Conservation (phyloP, 208 protist genomes). For the Leishmania braziliensis region DNA sequence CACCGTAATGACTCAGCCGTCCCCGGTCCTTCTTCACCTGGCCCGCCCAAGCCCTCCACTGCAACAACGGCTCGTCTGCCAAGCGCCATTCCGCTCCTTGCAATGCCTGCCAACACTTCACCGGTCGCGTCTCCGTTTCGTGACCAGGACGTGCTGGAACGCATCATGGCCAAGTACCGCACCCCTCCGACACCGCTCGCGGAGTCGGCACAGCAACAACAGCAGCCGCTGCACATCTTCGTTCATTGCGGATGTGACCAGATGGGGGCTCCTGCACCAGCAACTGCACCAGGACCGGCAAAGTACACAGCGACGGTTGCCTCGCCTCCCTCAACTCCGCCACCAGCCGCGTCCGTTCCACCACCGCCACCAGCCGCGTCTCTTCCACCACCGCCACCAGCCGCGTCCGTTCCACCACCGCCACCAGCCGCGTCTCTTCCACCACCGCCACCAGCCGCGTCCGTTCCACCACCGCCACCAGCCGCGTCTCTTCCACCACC, state of each 20-base stretch:
- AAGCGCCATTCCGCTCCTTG: conserved; percentile 18
- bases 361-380: neutral
- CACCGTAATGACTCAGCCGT: neutral
- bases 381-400: neutral
- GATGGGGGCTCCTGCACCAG: neutral
- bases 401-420: neutral
- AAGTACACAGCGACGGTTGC: neutral
- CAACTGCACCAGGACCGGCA: neutral
- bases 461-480: neutral
- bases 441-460: neutral
- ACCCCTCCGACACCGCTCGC: conserved; percentile 7
- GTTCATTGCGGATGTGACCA: conserved; percentile 34
- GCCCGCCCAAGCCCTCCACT: neutral
- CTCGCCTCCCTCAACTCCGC: neutral
- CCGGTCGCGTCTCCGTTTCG: conserved; percentile 32
- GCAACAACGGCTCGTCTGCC: neutral
- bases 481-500: neutral
- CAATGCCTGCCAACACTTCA: neutral
- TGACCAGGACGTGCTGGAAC: conserved; percentile 42
- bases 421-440: neutral
- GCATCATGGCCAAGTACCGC: conserved; percentile 34
- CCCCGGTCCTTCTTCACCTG: neutral
- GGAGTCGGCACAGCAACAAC: neutral
- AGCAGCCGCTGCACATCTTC: conserved; percentile 35
- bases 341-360: neutral